Base-by-base conservation (phyloP, 2,329 filamentous ascomycete species). In the Mycosphaerella sp. region DNA sequence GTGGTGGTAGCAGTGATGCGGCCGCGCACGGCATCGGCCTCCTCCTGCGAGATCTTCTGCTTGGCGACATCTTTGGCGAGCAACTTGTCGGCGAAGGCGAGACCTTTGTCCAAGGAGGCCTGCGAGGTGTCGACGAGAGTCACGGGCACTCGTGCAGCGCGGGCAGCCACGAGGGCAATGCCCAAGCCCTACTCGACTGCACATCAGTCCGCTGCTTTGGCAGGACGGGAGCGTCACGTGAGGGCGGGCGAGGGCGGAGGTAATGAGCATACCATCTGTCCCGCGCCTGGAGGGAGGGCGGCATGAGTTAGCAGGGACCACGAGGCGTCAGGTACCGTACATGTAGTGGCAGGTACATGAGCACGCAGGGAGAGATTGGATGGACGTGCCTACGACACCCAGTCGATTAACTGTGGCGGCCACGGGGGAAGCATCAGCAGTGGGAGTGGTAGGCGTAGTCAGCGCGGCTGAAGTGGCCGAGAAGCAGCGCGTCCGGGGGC, bases 81-180 rank as follows among this genome's bases (percentile, higher is more conserved):
- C 6, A 98, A 83, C 70, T 95, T 96, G 66, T 96, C 89, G 60
- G 91, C 91, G 71, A 98, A 97, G 53, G 84, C 84, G 43, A 97
- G 71, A 41, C 89, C 89, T 74, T 94, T 96, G 65, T 93, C 85
- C 56, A 98, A 78, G 13, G 91, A 87, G 41, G 84, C 80, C 71
- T 95, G 83, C 9, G 86, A 93, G 55, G 73, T 86, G 69, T 98
- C 93, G 54, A 98, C 80, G 36, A 98, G 70, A 9, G 81, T 89
- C 10, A 98, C 91, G 2, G 89, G 86, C 0, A 98, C 80, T 54
- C 82, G 77, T 39, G 91, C 91, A 68, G 77, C 89, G 59, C 88
- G 84, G 39, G 91, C 89, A 44, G 91, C 93, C 41, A 98, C 91
- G 13, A 98, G 81, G 44, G 93, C 93, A 69, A 98, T 98, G 53